Conservation (phyloP, 306 rosid species). For the Elaeagnus macrophylla region DNA sequence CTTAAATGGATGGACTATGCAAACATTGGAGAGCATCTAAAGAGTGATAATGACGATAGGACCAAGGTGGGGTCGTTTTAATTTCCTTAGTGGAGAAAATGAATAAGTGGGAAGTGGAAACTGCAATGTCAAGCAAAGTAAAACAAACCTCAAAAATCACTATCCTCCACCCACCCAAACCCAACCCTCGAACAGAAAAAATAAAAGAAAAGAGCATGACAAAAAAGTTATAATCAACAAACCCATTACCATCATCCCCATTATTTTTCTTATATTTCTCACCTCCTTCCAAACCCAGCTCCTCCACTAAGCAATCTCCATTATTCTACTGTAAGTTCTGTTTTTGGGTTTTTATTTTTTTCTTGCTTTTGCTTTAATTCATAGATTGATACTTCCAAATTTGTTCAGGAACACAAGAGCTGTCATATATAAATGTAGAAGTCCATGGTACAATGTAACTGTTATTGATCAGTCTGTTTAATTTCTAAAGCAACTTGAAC, state of each 20-base stretch:
- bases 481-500: not conserved
- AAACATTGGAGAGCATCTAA: not conserved
- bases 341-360: slow-evolving; percentile 10
- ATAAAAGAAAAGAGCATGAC: slow-evolving; percentile 30
- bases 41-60: slow-evolving; percentile 30
- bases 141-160: slow-evolving; percentile 19
- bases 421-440: not conserved
- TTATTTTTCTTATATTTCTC: slow-evolving; percentile 11
- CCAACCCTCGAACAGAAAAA: slow-evolving; percentile 8
- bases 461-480: slow-evolving; percentile 1
- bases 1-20: no score
- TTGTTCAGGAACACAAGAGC: slow-evolving; percentile 7
- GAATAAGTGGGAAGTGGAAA: slow-evolving; percentile 40
- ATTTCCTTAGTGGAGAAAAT: slow-evolving; percentile 35
- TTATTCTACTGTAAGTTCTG: slow-evolving; percentile 29
- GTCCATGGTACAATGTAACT: slow-evolving; percentile 8
- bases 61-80: slow-evolving; percentile 43
- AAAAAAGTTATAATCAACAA: slow-evolving; percentile 6
- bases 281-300: slow-evolving; percentile 40
- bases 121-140: slow-evolving; percentile 55
- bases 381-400: slow-evolving; percentile 15
- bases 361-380: slow-evolving; percentile 19
- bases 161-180: slow-evolving; percentile 36
- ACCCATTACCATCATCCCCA: slow-evolving; percentile 17
- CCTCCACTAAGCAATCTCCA: slow-evolving; percentile 17